Evolutionary conservation across 2,329 filamentous ascomycete species (phyloP), one percentile per base, ranked within the genome.

Genomic region (Talaromyces marneffei): DNA sequence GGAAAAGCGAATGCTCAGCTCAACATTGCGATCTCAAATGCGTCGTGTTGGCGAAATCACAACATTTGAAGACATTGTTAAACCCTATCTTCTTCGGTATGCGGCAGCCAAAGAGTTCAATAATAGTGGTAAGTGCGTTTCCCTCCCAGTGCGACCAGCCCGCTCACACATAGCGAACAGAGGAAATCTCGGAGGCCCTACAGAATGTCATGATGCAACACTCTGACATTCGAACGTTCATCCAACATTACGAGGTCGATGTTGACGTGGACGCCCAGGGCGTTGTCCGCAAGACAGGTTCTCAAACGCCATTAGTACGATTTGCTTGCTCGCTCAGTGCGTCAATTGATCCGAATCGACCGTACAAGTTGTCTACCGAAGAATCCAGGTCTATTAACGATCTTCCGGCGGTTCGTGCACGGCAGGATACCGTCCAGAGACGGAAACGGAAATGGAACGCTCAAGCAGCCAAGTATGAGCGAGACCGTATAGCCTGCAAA

Each of bases 91-190:
- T 27, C 70, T 77, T 20, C 68, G 67, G 66, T 76, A 77, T 62
- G 65, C 64, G 20, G 66, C 52, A 66, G 70, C 70, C 16, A 77
- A 77, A 62, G 71, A 66, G 4, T 75, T 78, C 52, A 76, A 77
- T 62, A 61, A 73, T 48, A 76, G 72, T 61, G 31, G 70, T 77
- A 66, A 70, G 72, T 71, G 25, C 18, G 7, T n/a, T 29, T 46
- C 31, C 7, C 44, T 10, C 1, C 40, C 40, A 14, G 44, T 57
- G 23, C 6, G 8, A 9, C 25, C 3, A 16, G 25, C 4, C 6
- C n/a, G 40, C 14, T 29, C 55, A 58, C n/a, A n/a, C 55, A 25
- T 50, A 48, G 29, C 31, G 6, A 7, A 65, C 39, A 68, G 64
- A 46, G 33, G 18, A 67, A 25, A 60, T 69, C 20, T 62, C 57